Conservation (phyloP, 495 filamentous ascomycete species). For the Tuber calosporum region DNA sequence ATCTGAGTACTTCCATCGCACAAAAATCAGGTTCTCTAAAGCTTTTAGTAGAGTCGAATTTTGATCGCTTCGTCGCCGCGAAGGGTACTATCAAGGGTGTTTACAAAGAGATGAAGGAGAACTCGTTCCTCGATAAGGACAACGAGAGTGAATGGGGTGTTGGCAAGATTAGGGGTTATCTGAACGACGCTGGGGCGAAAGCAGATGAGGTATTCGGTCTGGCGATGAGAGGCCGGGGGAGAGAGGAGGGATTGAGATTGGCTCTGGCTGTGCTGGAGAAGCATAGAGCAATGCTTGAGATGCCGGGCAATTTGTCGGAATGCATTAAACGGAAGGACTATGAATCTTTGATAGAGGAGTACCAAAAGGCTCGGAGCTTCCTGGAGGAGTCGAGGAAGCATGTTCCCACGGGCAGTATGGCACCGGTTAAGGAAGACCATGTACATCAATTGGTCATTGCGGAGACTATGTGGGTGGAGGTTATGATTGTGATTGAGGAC, state of each 20-base stretch:
- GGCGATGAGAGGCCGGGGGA: constrained; percentile 81
- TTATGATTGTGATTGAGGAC: constrained; percentile 68
- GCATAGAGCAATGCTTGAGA: constrained; percentile 71
- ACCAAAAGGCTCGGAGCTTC: constrained; percentile 65
- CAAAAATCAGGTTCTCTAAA: constrained; percentile 95
- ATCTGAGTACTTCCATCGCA: constrained; percentile 81
- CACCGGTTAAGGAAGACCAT: constrained; percentile 60
- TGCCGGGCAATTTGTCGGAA: constrained; percentile 67
- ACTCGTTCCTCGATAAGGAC: constrained; percentile 57
- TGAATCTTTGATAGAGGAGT: constrained; percentile 77
- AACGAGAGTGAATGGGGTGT: constrained; percentile 96
- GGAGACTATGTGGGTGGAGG: constrained; percentile 89
- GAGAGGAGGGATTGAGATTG: constrained; percentile 74
- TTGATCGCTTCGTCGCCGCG: constrained; percentile 91
- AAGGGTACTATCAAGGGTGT: constrained; percentile 97
- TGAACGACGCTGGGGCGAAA: constrained; percentile 83
- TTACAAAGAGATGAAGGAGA: constrained; percentile 97
- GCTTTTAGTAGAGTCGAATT: constrained; percentile 91
- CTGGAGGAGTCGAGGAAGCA: constrained; percentile 63
- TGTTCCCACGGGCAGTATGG: constrained; percentile 50
- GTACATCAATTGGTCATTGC: constrained; percentile 78
- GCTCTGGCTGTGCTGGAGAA: constrained; percentile 66
- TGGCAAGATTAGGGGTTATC: constrained; percentile 74
- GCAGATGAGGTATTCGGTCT: constrained; percentile 97
- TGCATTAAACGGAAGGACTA: constrained; percentile 85